These are phyloP conservation scores for Endotrypanum monterogeii DNA, from an alignment of 208 protist genomes.

Conservation along the genomic window DNA sequence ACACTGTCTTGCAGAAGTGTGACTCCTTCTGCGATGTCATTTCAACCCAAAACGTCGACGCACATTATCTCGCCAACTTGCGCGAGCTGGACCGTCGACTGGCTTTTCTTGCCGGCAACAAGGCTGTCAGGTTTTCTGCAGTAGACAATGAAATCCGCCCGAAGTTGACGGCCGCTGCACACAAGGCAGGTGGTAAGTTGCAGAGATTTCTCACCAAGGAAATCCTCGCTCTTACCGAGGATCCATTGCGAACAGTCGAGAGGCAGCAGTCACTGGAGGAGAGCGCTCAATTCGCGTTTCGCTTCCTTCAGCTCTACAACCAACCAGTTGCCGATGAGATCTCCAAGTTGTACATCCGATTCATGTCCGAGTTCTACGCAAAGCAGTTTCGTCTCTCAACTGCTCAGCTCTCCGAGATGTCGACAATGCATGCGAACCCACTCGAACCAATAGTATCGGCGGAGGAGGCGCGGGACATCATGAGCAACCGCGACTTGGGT, in stretches of 20 bases:
- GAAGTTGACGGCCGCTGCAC: slow-evolving; percentile 63
- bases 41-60: slow-evolving; percentile 67
- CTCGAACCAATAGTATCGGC: slow-evolving; percentile 68
- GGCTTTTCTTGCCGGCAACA: slow-evolving; percentile 72
- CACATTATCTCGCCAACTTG: slow-evolving; percentile 67
- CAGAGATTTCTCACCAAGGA: slow-evolving; percentile 62
- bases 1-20: slow-evolving; percentile 80
- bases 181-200: slow-evolving; percentile 82
- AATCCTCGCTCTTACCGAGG: slow-evolving; percentile 49
- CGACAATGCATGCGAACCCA: slow-evolving; percentile 45
- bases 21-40: slow-evolving; percentile 83
- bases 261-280: slow-evolving; percentile 65
- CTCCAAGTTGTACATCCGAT: slow-evolving; percentile 61
- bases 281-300: slow-evolving; percentile 65
- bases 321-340: slow-evolving; percentile 56
- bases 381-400: slow-evolving; percentile 42
- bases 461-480: slow-evolving; percentile 54
- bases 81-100: slow-evolving; percentile 71
- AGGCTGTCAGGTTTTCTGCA: slow-evolving; percentile 69
- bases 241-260: slow-evolving; percentile 38
- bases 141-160: slow-evolving; percentile 84
- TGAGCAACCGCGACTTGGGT: slow-evolving; percentile 66
- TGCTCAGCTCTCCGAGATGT: slow-evolving; percentile 48
- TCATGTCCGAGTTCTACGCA: slow-evolving; percentile 58
- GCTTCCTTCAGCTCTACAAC: slow-evolving; percentile 83